Evolutionary conservation across 1,284 basidiomycete species (phyloP).

Genomic region (Ceratobasidium sp.): DNA sequence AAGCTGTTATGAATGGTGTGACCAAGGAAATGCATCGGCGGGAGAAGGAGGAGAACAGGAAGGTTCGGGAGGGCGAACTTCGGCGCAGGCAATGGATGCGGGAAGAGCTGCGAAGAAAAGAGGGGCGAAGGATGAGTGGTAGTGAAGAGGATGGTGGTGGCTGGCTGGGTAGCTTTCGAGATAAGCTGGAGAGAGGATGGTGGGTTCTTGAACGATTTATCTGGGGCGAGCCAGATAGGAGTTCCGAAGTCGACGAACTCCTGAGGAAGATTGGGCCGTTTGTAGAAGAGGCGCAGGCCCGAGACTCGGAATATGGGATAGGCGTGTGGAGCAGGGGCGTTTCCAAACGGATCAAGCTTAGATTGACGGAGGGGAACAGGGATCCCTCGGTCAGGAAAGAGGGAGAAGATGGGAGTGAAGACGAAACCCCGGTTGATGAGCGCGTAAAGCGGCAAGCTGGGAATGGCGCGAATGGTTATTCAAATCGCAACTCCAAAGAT

Average conservation of each 20-base stretch:
- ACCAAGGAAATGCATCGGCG: conserved; percentile 20
- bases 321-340: neutral
- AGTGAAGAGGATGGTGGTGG: conserved; percentile 19
- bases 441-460: neutral
- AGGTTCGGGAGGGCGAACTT: conserved; percentile 15
- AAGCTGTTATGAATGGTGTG: conserved; percentile 18
- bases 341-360: neutral
- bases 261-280: conserved; percentile 70
- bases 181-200: neutral
- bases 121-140: neutral
- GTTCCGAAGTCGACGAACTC: conserved; percentile 58
- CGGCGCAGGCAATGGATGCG: conserved; percentile 4
- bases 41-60: conserved; percentile 20
- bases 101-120: neutral
- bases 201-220: conserved; percentile 5
- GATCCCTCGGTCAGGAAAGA: neutral
- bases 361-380: neutral
- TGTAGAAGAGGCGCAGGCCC: conserved; percentile 56
- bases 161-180: conserved; percentile 2
- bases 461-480: neutral
- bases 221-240: conserved; percentile 27
- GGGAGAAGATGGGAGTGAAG: neutral
- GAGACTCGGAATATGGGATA: conserved; percentile 19
- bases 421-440: neutral
- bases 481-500: neutral